Evolutionary conservation across 495 filamentous ascomycete genomes (phyloP), one percentile per base, ranked within the genome.

Genomic region (Penicillium pancosmium): DNA sequence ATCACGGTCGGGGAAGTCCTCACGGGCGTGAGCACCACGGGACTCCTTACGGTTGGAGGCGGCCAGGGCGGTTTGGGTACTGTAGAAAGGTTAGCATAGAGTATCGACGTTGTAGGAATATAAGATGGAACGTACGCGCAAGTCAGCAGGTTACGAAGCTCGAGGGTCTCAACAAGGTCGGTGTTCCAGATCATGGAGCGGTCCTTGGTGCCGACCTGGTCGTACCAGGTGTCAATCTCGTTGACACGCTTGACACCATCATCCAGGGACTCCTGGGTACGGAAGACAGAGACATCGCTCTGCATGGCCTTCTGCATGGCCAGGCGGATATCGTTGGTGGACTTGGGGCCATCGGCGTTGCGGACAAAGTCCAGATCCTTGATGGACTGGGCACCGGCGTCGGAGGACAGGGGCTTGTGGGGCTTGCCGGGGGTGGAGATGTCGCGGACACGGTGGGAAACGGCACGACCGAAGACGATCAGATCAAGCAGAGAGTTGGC

Each of bases 141-240:
- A 68, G 93, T 97, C 65, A 98, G 78, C 63, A 98, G 71, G 73
- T 98, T 98, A 65, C 91, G 81, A 67, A 97, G 81, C 78, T 98
- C 93, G 43, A 98, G 84, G 27, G 92, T 95, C 85, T 98, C 93
- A 54, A 96, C 90, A 31, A 98, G 84, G 68, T 98, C 93, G 38
- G 90, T 91, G 86, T 98, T 98, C 93, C 93, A 98, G 80, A 98
- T 97, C 94, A 98, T 97, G 85, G 90, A 93, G 69, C 93, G 89
- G 74, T 98, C 93, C 83, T 95, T 96, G 75, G 90, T 96, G 67
- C 91, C 90, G 60, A 97, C 86, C 70, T 96, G 84, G 55, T 74
- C 70, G 78, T 89, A 98, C 61, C 79, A 86, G 68, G 85, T 74
- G 73, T 98, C 94, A 65, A 97, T 88, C 60, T 89, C 82, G 65